phyloP scores from a whole-genome alignment of 1,139 yeast genomes.

The Yamadazyma taylorii region DNA sequence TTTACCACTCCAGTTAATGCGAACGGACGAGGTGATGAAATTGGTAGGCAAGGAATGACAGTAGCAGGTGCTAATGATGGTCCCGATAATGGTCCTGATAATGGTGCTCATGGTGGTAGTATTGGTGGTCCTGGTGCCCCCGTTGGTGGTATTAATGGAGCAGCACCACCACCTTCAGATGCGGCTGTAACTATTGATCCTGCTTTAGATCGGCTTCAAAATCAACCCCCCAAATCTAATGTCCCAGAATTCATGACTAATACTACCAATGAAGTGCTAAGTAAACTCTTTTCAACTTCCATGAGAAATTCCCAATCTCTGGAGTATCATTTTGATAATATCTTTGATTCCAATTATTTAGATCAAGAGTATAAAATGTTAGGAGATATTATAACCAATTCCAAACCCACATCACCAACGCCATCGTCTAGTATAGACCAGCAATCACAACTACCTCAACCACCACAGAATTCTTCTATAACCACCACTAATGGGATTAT shows the following conservation, averaged over 20 bases:
- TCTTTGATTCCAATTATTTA: constrained; percentile 40
- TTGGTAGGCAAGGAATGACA: too few species aligned
- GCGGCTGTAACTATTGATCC: not conserved
- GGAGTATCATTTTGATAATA: constrained; percentile 15
- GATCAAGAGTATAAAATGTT: constrained; percentile 61
- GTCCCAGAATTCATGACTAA: constrained; percentile 22
- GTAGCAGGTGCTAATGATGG: too few species aligned
- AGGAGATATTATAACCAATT: constrained; percentile 52
- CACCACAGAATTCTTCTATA: constrained; percentile 14
- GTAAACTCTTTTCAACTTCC: constrained; percentile 16
- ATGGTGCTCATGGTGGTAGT: too few species aligned
- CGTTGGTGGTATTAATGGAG: too few species aligned
- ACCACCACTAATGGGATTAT: constrained; percentile 21
- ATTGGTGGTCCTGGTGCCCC: too few species aligned
- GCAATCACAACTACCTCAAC: constrained; percentile 3
- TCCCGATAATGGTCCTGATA: too few species aligned
- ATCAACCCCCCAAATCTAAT: not conserved
- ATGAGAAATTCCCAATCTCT: constrained; percentile 15
- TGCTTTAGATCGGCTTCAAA: not conserved
- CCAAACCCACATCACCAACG: constrained; percentile 54
- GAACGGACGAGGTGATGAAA: too few species aligned
- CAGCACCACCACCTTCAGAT: too few species aligned
- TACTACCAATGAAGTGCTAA: constrained; percentile 41
- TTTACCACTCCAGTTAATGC: not conserved
- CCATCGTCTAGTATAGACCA: constrained; percentile 13